A percentile compares a stretch with the other conserved stretches of the same genome.
These are phyloP conservation scores for Hawksworthiomyces lignivorus DNA, from an alignment of 2,329 filamentous ascomycete species.

Conservation along the genomic window DNA sequence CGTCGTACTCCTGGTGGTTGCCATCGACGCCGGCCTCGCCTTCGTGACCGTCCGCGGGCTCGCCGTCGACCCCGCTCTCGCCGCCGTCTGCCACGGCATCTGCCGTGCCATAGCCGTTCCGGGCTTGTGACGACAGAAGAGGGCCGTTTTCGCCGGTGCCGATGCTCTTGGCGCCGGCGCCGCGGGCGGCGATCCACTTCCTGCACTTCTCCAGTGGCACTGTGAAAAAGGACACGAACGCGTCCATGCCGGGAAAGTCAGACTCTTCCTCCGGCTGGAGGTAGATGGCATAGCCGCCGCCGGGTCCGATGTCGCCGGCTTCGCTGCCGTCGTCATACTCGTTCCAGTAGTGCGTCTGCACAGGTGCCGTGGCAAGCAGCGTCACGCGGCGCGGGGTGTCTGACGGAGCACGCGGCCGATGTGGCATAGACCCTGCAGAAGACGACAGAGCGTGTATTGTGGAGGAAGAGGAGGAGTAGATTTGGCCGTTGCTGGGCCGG, in stretches of 20 bases:
- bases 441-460: slow-evolving; percentile 14
- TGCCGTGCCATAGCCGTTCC: slow-evolving; percentile 13
- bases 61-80: not conserved
- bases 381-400: slow-evolving; percentile 3
- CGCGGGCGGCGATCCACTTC: slow-evolving; percentile 36
- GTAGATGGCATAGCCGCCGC: slow-evolving; percentile 63
- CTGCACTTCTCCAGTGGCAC: slow-evolving; percentile 44
- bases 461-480: slow-evolving; percentile 16
- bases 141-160: slow-evolving; percentile 15
- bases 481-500: slow-evolving; percentile 9
- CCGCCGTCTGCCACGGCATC: not conserved
- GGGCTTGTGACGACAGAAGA: slow-evolving; percentile 21
- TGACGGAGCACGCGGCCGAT: not conserved
- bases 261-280: slow-evolving; percentile 59
- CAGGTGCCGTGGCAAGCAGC: slow-evolving; percentile 5
- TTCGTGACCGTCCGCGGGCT: not conserved
- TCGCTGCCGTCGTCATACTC: slow-evolving; percentile 81
- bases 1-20: slow-evolving; percentile 8
- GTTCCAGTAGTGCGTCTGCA: slow-evolving; percentile 62
- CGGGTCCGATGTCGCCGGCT: slow-evolving; percentile 44
- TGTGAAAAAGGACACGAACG: slow-evolving; percentile 45
- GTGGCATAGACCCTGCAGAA: slow-evolving; percentile 9
- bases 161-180: not conserved
- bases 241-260: slow-evolving; percentile 55
- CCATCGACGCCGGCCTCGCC: not conserved